Base-by-base conservation (phyloP, 805 yeast genomes). In the Candida multigemmis region DNA sequence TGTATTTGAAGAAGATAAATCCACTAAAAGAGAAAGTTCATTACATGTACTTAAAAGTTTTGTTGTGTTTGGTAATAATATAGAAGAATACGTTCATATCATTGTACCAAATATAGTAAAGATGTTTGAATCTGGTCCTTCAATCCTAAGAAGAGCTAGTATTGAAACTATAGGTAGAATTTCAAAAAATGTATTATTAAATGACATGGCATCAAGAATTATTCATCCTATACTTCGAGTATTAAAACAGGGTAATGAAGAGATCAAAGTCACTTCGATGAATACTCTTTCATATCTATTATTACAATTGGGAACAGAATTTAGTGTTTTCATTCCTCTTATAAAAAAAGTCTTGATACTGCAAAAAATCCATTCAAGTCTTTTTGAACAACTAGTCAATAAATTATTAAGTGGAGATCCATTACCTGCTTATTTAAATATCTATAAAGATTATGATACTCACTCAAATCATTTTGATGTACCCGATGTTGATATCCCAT, bases 151-250 rank as follows among this genome's bases (percentile, higher is more conserved):
- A 30, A 70, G 68, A 31, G 75, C 82, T 23, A 86, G 96, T 0
- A 77, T 91, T 30, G 78, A 77, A 25, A 75, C 94, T 0, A 62
- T 91, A 22, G 95, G 96, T 0, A 79, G 81, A 41, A 52, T 91
- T 15, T 75, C 94, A 1, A 76, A 74, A 38, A 69, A 64, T 20
- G 77, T 89, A 4, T 69, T 74, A 34, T 56, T 91, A 30, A 75
- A 74, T 31, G 97, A 89, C 38, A 79, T 86, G 84, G 78, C 95
- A 0, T 81, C 96, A 2, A 64, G 96, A 36, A 81, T 91, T 26
- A 72, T 91, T 15, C 96, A 89, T 40, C 89, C 96, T 1, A 51
- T 91, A 8, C 54, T 87, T 6, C 58, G 96, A 30, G 77, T 85
- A 0, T 53, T 91, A 26, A 39, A 48, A 11, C 57, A 53, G 33